Evolutionary conservation across 345 rosid genomes (phyloP), one percentile per base, ranked within the genome.

Genomic region (Alliaria petiolata): DNA sequence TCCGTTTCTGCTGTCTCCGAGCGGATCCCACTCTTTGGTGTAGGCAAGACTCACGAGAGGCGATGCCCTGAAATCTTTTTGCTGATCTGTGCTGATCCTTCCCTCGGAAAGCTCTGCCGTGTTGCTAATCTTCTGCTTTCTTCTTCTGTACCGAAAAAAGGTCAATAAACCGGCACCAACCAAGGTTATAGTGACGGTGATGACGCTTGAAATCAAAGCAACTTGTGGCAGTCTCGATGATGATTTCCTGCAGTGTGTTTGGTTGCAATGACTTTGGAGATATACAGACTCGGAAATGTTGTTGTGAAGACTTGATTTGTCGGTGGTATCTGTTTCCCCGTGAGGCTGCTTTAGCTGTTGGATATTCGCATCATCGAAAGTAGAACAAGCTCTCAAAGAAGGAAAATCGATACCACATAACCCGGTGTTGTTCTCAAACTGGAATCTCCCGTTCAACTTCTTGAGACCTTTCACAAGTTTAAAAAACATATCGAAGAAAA

Each of bases 11-110:
- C 83, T 78, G 22, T 83, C 87, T 0, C 86, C 93, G 0, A 89
- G 76, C 0, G 95, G 95, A 68, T 91, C 91, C 95, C 96, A 91
- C 36, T 89, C 90, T 52, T 81, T 75, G 1, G 86, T 75, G 72
- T 91, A 91, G 62, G 85, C 97, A 28, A 91, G 89, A 56, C 85
- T 78, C 51, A 81, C 76, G 0, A 91, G 90, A 9, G 99, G 99
- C 40, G 99, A 89, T 75, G 86, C 90, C 1, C 91, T 50, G 26
- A 86, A 44, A 51, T 89, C 95, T 76, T 88, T 95, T 16, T 72
- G 79, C 20, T 73, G 83, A 55, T 89, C 90, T 30, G 61, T 74
- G 83, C 92, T 84, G 8, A 81, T 44, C 31, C 79, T 71, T 43
- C 77, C 86, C 14, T 85, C 96, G 7, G 87, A 86, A 57, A 76